Conservation (phyloP, 208 protist species). For the Leishmania braziliensis region DNA sequence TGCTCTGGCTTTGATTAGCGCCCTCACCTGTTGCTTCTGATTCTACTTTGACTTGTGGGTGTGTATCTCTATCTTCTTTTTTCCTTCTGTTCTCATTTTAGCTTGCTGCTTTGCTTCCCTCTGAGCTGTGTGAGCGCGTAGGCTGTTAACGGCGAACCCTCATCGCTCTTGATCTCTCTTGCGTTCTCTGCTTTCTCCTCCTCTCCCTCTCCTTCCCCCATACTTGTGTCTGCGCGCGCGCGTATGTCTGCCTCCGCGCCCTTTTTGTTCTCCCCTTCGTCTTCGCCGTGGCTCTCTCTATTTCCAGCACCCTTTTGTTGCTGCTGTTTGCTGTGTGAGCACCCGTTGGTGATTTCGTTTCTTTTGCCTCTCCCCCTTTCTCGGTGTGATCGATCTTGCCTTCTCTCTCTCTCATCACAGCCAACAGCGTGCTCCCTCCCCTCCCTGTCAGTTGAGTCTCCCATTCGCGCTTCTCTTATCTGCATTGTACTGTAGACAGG, state of each 20-base stretch:
- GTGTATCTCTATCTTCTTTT: slow-evolving; percentile 6
- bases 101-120: slow-evolving; percentile 4
- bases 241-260: background rate
- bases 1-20: background rate
- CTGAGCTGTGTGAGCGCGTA: background rate
- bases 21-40: too few species aligned
- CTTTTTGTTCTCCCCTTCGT: slow-evolving; percentile 12
- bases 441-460: background rate
- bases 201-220: slow-evolving; percentile 3
- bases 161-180: too few species aligned
- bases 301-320: background rate
- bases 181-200: background rate
- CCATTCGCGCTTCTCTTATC: background rate
- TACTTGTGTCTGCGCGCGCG: background rate
- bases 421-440: background rate
- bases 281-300: slow-evolving; percentile 1
- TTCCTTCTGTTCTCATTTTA: slow-evolving; percentile 1
- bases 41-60: slow-evolving; percentile 20
- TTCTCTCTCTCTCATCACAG: background rate
- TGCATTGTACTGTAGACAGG: background rate
- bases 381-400: background rate
- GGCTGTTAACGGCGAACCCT: too few species aligned
- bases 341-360: background rate
- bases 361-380: background rate
- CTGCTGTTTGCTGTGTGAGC: background rate